Percentiles rank a stretch among this genome's conserved stretches.
phyloP scores from a whole-genome alignment of 306 rosid genomes.

The Hippophae gyantsensis region DNA sequence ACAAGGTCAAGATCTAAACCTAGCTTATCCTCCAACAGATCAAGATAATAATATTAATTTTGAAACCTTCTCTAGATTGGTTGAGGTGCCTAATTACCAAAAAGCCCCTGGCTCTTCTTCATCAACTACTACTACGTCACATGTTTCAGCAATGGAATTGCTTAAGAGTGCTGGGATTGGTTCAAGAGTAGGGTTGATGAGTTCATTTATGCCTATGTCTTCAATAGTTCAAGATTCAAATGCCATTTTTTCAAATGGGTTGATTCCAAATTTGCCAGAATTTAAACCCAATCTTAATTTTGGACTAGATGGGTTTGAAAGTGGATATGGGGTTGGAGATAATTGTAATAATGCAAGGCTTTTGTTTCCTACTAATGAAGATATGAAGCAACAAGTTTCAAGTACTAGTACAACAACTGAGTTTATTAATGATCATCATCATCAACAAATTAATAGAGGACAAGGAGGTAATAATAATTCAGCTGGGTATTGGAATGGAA shows the following conservation, averaged over 20 bases:
- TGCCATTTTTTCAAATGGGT: constrained; percentile 43
- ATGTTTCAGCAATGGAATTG: constrained; percentile 59
- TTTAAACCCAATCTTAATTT: constrained; percentile 62
- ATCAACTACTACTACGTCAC: constrained; percentile 11
- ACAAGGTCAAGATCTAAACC: constrained; percentile 82
- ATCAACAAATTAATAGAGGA: constrained; percentile 19
- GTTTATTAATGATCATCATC: constrained; percentile 26
- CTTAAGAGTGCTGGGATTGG: constrained; percentile 46
- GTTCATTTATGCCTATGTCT: constrained; percentile 50
- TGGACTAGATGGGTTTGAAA: constrained; percentile 60
- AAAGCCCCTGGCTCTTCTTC: constrained; percentile 32
- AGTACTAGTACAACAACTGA: constrained; percentile 21
- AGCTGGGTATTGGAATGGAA: constrained; percentile 75
- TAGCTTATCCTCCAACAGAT: constrained; percentile 49
- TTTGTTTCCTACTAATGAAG: constrained; percentile 59
- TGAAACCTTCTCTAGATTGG: constrained; percentile 33
- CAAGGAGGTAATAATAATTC: constrained; percentile 39
- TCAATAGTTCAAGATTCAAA: constrained; percentile 16
- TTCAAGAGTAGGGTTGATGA: constrained; percentile 43
- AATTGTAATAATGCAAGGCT: constrained; percentile 63
- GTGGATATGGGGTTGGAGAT: constrained; percentile 47
- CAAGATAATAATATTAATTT: constrained; percentile 27
- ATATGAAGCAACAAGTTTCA: constrained; percentile 69
- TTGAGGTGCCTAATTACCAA: constrained; percentile 29
- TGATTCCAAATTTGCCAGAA: constrained; percentile 42